Evolutionary conservation across 768 basidiomycete species (phyloP).

Genomic region (Wakefieldia striispora): DNA sequence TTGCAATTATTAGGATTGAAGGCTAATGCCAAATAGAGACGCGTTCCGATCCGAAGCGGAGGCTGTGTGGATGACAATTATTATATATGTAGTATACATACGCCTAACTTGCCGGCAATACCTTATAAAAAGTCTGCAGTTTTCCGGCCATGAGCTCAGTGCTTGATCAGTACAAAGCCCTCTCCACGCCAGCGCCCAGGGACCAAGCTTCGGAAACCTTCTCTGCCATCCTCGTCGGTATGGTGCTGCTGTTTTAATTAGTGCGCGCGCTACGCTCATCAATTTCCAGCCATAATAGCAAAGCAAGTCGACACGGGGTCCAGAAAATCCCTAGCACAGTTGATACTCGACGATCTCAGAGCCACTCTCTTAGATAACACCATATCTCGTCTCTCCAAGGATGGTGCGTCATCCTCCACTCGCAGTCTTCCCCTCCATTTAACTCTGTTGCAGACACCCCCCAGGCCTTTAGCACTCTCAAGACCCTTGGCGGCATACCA

Average conservation of each 20-base stretch:
- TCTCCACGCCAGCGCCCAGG: conserved; percentile 11
- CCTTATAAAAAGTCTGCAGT: background rate
- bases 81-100: too few relatives aligned
- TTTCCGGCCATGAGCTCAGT: conserved; percentile 13
- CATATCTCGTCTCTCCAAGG: conserved; percentile 48
- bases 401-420: conserved; percentile 42
- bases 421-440: conserved; percentile 1
- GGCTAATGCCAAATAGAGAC: conserved; percentile 18
- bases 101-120: too few relatives aligned
- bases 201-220: conserved; percentile 7
- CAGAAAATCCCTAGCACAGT: conserved; percentile 55
- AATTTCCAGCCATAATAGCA: conserved; percentile 8
- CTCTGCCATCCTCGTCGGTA: conserved; percentile 17
- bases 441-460: conserved; percentile 51
- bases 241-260: conserved; percentile 5
- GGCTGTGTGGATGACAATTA: conserved; percentile 15
- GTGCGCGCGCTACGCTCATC: conserved; percentile 9
- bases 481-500: conserved; percentile 70
- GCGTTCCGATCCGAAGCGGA: conserved; percentile 5
- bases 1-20: conserved; percentile 21
- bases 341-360: conserved; percentile 60
- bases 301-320: conserved; percentile 36
- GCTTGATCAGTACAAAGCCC: conserved; percentile 18
- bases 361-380: conserved; percentile 33
- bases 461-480: conserved; percentile 66